Evolutionary conservation across 1,284 basidiomycete species (phyloP), one percentile per base, ranked within the genome.

Genomic region (Cryptococcus sp.): DNA sequence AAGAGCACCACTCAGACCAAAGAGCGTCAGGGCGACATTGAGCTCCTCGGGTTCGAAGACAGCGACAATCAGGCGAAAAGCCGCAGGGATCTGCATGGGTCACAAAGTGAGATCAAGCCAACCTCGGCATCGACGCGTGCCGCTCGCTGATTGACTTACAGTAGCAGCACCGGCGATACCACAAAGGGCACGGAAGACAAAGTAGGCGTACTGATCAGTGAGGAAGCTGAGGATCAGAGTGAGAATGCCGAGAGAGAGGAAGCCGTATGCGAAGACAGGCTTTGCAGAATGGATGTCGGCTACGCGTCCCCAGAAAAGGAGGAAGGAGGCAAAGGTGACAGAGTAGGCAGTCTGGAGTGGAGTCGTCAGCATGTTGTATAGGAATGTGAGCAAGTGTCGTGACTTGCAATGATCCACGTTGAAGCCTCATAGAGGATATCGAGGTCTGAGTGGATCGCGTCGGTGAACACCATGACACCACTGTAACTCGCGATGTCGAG

Each of bases 1-100:
- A 61, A 73, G 40, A 16, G 71, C 65, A n/a, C 76, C 78, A 5
- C 70, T 68, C 44, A 79, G 58, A 13, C 68, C 65, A 57, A 67
- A 78, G 5, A 72, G 28, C 1, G 75, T 72, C 20, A 73, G 69
- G 0, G 75, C 73, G 13, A 62, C 56, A 33, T 60, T 56, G 28
- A 71, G 65, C 57, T 76, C 69, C 3, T 59, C 38, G 0, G 61
- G 60, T 23, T 66, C 66, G 46, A 76, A 77, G 35, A 71, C 61
- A 28, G 65, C 59, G 13, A 68, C 50, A 49, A 78, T 77, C 39
- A 78, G 62, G 52, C 72, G 66, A 62, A 71, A 75, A 1, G 73
- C 64, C n/a, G 73, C 63, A 0, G 75, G 75, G 24, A 75, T 70
- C 38, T 67, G 61, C 7, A 21, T 24, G 9, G 28, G 28, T 33